These are phyloP conservation scores for Fusarium sp. DNA, from an alignment of 2,329 filamentous ascomycete species.

Conservation along the genomic window DNA sequence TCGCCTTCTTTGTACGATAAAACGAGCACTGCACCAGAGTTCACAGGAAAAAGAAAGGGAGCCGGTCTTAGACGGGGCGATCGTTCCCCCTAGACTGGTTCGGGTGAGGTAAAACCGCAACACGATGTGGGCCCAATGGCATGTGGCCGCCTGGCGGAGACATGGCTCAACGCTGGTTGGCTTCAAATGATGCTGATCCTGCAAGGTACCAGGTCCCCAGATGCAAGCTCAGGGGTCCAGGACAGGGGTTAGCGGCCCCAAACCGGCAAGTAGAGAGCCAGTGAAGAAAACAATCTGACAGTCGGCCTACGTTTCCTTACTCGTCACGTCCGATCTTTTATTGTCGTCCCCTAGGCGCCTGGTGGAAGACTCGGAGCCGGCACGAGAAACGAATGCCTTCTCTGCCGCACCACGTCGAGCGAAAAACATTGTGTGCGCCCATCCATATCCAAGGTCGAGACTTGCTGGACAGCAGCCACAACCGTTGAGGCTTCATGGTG, in stretches of 20 bases:
- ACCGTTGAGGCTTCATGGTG: conserved; percentile 39
- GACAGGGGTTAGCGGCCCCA: conserved; percentile 44
- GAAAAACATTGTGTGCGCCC: conserved; percentile 1
- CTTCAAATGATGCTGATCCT: conserved; percentile 43
- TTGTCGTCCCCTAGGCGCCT: conserved; percentile 8
- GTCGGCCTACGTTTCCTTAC: conserved; percentile 3
- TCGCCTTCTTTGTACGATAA: conserved; percentile 10
- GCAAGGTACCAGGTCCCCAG: conserved; percentile 42
- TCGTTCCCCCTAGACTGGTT: conserved; percentile 43
- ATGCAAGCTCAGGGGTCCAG: conserved; percentile 33
- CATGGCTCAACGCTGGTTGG: conserved; percentile 38
- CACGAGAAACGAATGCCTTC: conserved; percentile 10
- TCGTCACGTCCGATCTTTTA: conserved; percentile 28
- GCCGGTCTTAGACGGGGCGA: conserved; percentile 35
- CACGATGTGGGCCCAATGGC: conserved; percentile 40
- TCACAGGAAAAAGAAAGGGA: conserved; percentile 22
- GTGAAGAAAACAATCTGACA: conserved; percentile 25
- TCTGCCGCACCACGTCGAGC: conserved; percentile 19
- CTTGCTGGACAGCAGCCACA: conserved; percentile 32
- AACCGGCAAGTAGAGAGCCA: conserved; percentile 26
- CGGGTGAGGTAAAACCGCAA: conserved; percentile 46
- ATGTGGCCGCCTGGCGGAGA: conserved; percentile 42
- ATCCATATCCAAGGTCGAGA: conserved; percentile 24
- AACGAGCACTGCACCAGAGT: conserved; percentile 5
- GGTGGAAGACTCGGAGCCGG: conserved; percentile 35